phyloP scores from a whole-genome alignment of 768 basidiomycete species.

The Lactarius quietus region DNA sequence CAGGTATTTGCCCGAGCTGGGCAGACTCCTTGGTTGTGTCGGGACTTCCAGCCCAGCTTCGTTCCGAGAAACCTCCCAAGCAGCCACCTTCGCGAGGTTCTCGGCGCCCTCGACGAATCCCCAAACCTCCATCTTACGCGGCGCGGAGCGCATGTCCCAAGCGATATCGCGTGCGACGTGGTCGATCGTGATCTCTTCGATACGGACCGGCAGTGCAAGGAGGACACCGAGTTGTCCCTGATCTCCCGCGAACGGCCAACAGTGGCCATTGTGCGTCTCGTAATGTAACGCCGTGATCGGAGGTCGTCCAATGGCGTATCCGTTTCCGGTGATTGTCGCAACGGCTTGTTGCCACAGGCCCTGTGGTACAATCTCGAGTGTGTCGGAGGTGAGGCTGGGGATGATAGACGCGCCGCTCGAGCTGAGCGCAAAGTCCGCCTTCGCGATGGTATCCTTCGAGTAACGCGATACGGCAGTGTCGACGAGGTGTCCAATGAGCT shows the following conservation, averaged over 20 bases:
- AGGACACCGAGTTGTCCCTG: conserved; percentile 80
- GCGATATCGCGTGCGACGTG: conserved; percentile 83
- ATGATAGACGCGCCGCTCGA: conserved; percentile 79
- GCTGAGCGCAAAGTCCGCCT: conserved; percentile 81
- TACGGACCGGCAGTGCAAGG: conserved; percentile 58
- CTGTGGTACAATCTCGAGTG: conserved; percentile 60
- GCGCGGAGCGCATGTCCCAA: conserved; percentile 76
- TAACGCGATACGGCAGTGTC: conserved; percentile 65
- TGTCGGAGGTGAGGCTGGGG: conserved; percentile 78
- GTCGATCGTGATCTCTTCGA: conserved; percentile 76
- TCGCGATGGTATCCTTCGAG: conserved; percentile 76
- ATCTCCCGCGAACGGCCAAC: conserved; percentile 87
- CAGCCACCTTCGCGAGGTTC: conserved; percentile 57
- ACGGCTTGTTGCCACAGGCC: conserved; percentile 47
- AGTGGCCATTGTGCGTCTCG: conserved; percentile 77
- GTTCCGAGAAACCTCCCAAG: conserved; percentile 43
- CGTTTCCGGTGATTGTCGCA: conserved; percentile 55
- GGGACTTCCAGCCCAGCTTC: conserved; percentile 28
- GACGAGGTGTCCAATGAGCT: conserved; percentile 71
- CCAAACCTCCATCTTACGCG: conserved; percentile 88
- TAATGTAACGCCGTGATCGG: conserved; percentile 88
- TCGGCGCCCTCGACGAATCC: conserved; percentile 77
- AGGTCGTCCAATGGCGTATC: conserved; percentile 65
- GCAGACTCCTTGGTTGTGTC: conserved; percentile 33
- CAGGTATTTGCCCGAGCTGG: conserved; percentile 33